Evolutionary conservation across 2,329 filamentous ascomycete genomes (phyloP), one percentile per base, ranked within the genome.

Genomic region (Calonectria pteridis): DNA sequence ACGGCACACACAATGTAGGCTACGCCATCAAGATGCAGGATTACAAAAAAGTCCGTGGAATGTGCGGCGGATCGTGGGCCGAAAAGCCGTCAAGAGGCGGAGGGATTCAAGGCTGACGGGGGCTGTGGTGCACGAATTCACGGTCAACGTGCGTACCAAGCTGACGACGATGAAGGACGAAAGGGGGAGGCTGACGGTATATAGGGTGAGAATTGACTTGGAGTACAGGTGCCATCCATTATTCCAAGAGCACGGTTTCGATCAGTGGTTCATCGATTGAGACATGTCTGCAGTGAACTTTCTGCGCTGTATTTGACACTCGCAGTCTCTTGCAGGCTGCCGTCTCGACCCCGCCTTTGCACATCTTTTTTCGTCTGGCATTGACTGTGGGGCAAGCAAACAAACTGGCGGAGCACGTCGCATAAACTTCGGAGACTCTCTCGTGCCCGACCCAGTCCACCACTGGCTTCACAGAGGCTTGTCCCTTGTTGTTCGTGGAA

Each of bases 81-180:
- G 59, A 46, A 53, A 51, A 26, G 35, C 35, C n/a, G 37, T 53
- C 14, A 23, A 13, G 31, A 46, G 43, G 35, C 26, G 50, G 67
- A 29, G 46, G 68, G 62, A 59, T 49, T 33, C 29, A 29, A 26
- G 46, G 63, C 29, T 37, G 43, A 66, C 43, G 63, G 46, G 26
- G 64, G 64, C 49, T 37, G 49, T 67, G 31, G 37, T 29, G 40
- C 23, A 53, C 33, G 64, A 26, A 51, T 67, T 67, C 49, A 55
- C 65, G 50, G 33, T 43, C 33, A 37, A 40, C 65, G 65, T 67
- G 50, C 59, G 49, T 7, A 33, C n/a, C 26, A 31, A 59, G 46
- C 18, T 28, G 20, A 37, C 28, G 46, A 26, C 29, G 23, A 18
- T 35, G 9, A 26, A 18, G 26, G n/a, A 26, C 9, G 13, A 10